Evolutionary conservation across 805 yeast species (phyloP), one percentile per base, ranked within the genome.

Genomic region (Cyberlindnera veronae): DNA sequence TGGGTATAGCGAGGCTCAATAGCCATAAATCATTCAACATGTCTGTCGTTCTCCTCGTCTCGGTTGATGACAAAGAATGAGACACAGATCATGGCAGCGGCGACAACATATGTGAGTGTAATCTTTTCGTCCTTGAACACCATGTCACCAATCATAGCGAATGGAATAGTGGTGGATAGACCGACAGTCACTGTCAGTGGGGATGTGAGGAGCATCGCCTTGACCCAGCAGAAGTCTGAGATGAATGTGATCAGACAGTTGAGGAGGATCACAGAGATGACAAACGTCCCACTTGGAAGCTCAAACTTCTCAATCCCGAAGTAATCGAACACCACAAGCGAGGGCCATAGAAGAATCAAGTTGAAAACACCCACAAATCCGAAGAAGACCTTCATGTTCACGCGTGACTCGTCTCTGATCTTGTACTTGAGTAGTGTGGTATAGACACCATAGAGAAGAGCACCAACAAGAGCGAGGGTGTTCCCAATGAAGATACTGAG

Each of bases 111-210:
- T 41, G 78, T 57, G 29, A 71, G 50, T 14, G 86, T 73, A 53
- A 86, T 73, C 26, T 66, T 60, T 48, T 82, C 79, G 24, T 76
- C 77, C 56, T 85, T 83, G 49, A 89, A 67, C 6, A 88, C 41
- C 60, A 88, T 71, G 59, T 93, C 99, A 22, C 96, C 96, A 23
- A 88, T 61, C 86, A 93, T 85, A 0, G 97, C 95, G 37, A 93
- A 73, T 3, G 99, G 99, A 15, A 93, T 93, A 0, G 98, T 91
- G 44, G 90, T 77, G 16, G 95, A 83, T 22, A 93, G 69, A 0
- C 99, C 99, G 10, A 93, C 95, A 0, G 99, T 93, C 3, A 91
- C 98, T 0, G 96, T 90, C 49, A 93, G 68, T 2, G 99, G 99
- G 32, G 93, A 83, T 1, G 99, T 93, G 55, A 93, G 67, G 23